Evolutionary conservation across 495 filamentous ascomycete genomes (phyloP), one percentile per base, ranked within the genome.

Genomic region (Penicillium ochrochloron): DNA sequence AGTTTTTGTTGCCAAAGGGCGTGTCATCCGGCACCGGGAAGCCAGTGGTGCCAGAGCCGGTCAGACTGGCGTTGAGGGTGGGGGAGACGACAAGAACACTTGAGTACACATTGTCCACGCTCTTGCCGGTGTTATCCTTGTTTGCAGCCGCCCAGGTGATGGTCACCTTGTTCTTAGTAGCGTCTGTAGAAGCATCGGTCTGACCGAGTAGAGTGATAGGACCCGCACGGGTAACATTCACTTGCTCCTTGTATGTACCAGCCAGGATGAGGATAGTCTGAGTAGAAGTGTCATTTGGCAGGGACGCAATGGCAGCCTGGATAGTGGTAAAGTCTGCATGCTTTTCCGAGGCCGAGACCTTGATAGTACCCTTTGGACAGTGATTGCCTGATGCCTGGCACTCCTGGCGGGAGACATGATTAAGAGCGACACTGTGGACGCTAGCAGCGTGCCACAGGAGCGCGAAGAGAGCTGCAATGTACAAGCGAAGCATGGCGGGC

Each of bases 211-310:
- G 76, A 34, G 81, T 84, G 25, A 86, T 71, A 5, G 86, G 84
- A 0, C 83, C 84, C 19, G 80, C 68, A 19, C 86, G 84, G 37
- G 85, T 88, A 61, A 87, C 75, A 66, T 88, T 89, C 48, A 88
- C 66, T 73, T 88, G 85, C 65, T 88, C 86, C 14, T 76, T 82
- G 68, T 89, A 89, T 56, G 74, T 74, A 15, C 86, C 85, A 7
- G 80, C 75, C 2, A 80, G 76, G 62, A 88, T 82, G 39, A 88
- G 79, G 67, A 88, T 86, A 11, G 79, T 81, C 59, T 80, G 75
- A 3, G 80, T 67, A 41, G 74, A 75, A 37, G 75, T 79, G 66
- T 84, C 81, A 54, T 83, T 75, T 5, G 84, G 84, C 9, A 88
- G 74, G 37, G 85, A 84, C 56, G 75, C 67, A 29, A 88, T 81